These are phyloP conservation scores for Puccinia horiana DNA, from an alignment of 1,284 basidiomycete species.

Conservation along the genomic window DNA sequence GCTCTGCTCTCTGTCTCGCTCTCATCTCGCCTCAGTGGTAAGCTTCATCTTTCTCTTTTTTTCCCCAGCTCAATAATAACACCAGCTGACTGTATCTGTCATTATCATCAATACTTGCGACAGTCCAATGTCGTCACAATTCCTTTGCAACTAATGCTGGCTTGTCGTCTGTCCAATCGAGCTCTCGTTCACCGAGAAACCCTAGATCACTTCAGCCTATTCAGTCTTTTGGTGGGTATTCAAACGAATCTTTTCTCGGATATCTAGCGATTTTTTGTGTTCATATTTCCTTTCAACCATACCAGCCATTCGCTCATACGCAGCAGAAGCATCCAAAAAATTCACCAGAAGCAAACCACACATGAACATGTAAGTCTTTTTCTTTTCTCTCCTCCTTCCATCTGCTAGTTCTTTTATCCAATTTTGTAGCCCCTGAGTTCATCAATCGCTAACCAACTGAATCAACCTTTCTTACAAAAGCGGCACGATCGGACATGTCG, in stretches of 20 bases:
- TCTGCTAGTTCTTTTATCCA: not conserved
- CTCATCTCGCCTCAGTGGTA: not conserved
- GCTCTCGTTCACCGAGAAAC: conserved; percentile 5
- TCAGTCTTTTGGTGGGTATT: not conserved
- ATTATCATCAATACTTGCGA: not conserved
- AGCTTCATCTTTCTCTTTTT: not conserved
- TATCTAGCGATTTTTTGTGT: not conserved
- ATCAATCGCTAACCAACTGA: conserved; percentile 8
- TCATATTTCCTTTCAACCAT: not conserved
- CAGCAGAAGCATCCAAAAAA: conserved; percentile 43
- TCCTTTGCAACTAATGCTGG: not conserved
- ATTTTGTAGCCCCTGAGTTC: not conserved
- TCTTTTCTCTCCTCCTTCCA: not conserved
- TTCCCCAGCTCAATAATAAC: no score
- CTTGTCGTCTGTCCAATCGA: not conserved
- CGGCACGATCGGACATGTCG: conserved; percentile 52
- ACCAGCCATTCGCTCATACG: conserved; percentile 33
- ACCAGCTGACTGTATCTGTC: not conserved
- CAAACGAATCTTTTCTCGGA: not conserved
- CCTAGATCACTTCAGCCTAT: conserved; percentile 3
- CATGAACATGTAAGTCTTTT: conserved; percentile 38
- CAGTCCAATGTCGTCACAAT: not conserved
- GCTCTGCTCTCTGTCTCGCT: not conserved
- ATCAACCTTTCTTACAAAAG: no score
- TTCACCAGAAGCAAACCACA: conserved; percentile 43